phyloP scores from a whole-genome alignment of 2,329 filamentous ascomycete species.

The Septoria petroselini region DNA sequence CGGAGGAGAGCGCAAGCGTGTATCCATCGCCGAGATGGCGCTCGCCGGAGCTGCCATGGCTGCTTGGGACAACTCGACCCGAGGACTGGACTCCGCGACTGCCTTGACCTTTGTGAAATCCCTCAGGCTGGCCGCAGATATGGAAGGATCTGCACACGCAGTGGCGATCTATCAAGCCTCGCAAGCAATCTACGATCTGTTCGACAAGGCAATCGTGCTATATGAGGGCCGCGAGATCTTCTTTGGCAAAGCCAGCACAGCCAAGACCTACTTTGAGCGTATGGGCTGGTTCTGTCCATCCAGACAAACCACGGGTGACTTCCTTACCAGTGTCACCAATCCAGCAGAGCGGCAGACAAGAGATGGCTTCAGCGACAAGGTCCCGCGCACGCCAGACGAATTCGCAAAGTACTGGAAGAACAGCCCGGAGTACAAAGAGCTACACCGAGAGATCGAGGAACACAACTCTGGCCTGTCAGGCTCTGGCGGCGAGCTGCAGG shows the following conservation, averaged over 20 bases:
- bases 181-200: slow-evolving; percentile 58
- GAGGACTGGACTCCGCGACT: slow-evolving; percentile 56
- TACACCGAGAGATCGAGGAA: slow-evolving; percentile 51
- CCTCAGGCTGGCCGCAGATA: slow-evolving; percentile 50
- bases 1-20: slow-evolving; percentile 54
- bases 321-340: slow-evolving; percentile 67
- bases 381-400: slow-evolving; percentile 67
- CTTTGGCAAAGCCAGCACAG: slow-evolving; percentile 61
- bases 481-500: slow-evolving; percentile 43
- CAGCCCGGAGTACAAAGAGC: slow-evolving; percentile 45
- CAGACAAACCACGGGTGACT: slow-evolving; percentile 67
- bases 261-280: slow-evolving; percentile 63
- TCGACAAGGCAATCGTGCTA: slow-evolving; percentile 71
- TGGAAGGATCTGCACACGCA: slow-evolving; percentile 51
- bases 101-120: slow-evolving; percentile 58
- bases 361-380: slow-evolving; percentile 58
- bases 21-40: slow-evolving; percentile 57
- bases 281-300: slow-evolving; percentile 67
- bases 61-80: slow-evolving; percentile 48
- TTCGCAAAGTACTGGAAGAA: slow-evolving; percentile 56
- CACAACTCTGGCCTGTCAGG: slow-evolving; percentile 50
- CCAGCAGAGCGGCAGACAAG: slow-evolving; percentile 57
- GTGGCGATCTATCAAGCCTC: slow-evolving; percentile 58
- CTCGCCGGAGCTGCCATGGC: slow-evolving; percentile 42
- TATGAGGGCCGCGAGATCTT: slow-evolving; percentile 78